Evolutionary conservation across 2,329 filamentous ascomycete genomes (phyloP).

Genomic region (Ophiocordyceps camponoti-floridani): DNA sequence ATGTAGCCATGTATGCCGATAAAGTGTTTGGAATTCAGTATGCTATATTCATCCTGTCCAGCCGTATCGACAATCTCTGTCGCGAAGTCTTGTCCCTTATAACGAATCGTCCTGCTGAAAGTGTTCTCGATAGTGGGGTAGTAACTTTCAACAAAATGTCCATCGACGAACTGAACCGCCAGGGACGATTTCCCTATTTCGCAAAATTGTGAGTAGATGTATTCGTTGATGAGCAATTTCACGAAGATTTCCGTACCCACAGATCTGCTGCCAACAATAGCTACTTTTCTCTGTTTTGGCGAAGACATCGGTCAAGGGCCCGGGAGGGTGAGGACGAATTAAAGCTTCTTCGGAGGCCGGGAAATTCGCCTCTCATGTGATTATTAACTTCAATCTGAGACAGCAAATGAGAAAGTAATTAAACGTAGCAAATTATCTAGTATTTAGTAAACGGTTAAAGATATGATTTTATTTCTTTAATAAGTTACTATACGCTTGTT

Average conservation of each 20-base stretch:
- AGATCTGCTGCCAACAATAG: slow-evolving; percentile 85
- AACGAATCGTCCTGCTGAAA: slow-evolving; percentile 87
- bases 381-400: no score
- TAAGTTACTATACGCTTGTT: no score
- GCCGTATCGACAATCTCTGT: slow-evolving; percentile 98
- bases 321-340: no score
- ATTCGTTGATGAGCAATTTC: background rate
- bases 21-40: slow-evolving; percentile 95
- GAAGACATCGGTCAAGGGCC: no score
- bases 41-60: slow-evolving; percentile 97
- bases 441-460: no score
- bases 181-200: slow-evolving; percentile 81
- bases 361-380: no score
- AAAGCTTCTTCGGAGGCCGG: no score
- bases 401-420: no score
- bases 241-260: slow-evolving; percentile 36
- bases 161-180: slow-evolving; percentile 92
- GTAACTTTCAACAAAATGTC: slow-evolving; percentile 96
- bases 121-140: slow-evolving; percentile 99
- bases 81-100: slow-evolving; percentile 81
- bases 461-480: no score
- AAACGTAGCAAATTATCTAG: no score
- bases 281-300: slow-evolving; percentile 82
- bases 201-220: no score
- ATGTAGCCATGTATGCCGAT: slow-evolving; percentile 98